Base-by-base conservation (phyloP, 257 asterid species). In the Galeopsis tetrahit region DNA sequence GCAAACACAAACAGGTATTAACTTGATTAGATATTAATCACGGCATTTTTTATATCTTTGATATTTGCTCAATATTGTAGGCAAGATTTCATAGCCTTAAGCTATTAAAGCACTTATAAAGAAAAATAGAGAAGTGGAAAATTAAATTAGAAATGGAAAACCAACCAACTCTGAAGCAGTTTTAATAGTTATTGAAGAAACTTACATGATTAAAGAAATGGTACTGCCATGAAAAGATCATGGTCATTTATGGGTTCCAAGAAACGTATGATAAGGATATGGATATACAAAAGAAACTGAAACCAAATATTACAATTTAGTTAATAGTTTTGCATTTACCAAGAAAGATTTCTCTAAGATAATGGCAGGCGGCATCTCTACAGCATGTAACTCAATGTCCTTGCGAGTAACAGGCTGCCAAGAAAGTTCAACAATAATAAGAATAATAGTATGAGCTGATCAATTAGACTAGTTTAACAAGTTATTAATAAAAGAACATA, bases 321-420 rank as follows among this genome's bases (percentile, higher is more conserved):
- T 32, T 3, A 52, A 31, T 70, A 79, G 64, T 59, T 44, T 40
- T 69, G 68, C 55, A 6, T 73, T 83, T 88, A 94, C 99, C 90
- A 78, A 28, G 82, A 94, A 94, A 60, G 98, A 96, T 77, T 87
- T 90, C 81, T 88, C 97, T 76, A 90, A 56, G 66, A 90, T 82
- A 67, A 91, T 89, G 77, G 78, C 73, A 10, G 95, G 84, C 9
- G 99, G 98, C 49, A 92, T 81, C 80, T 89, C 99, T 83, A 77
- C 77, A 34, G 89, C 86, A 55, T 79, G 88, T 84, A 94, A 77
- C 78, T 90, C 99, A 63, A 94, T 82, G 70, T 91, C 98, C 86
- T 87, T 87, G 77, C 78, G 89, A 57, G 82, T 76, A 58, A 94
- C 85, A 63, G 98, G 93, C 99, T 94, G 91, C 81, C 77, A 43